These are phyloP conservation scores for Chlorella sp. DNA, from an alignment of 139 green algal species.

Conservation along the genomic window DNA sequence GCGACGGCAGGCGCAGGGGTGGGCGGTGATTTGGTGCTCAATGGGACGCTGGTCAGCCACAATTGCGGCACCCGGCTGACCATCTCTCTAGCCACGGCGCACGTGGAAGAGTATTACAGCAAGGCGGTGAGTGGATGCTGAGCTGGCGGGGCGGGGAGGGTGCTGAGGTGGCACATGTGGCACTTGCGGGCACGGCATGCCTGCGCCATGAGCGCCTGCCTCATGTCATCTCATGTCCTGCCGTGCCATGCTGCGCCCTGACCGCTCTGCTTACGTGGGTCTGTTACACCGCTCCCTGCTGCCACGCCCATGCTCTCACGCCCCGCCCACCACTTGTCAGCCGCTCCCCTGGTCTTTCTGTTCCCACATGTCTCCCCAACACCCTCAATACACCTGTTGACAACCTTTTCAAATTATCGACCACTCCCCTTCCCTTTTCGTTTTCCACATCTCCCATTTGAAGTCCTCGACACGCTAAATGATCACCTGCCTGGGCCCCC, in stretches of 20 bases:
- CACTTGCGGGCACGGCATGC: not conserved
- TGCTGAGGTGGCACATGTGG: not conserved
- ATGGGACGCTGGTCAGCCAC: conserved; percentile 41
- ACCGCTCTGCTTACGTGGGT: not conserved
- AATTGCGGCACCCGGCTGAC: conserved; percentile 64
- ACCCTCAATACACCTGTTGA: too few relatives aligned
- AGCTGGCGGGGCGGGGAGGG: not conserved
- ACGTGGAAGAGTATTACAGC: conserved; percentile 74
- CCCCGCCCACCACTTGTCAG: not conserved
- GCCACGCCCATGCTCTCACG: not conserved
- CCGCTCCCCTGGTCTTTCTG: not conserved
- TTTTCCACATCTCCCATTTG: too few relatives aligned
- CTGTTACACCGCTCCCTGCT: not conserved
- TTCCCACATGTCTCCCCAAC: not conserved
- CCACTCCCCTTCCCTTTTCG: too few relatives aligned
- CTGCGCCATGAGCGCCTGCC: not conserved
- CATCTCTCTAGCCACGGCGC: conserved; percentile 59
- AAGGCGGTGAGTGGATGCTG: conserved; percentile 59
- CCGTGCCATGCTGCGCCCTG: not conserved
- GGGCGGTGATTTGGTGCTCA: conserved; percentile 41
- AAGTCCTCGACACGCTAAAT: too few relatives aligned
- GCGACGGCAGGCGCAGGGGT: not conserved
- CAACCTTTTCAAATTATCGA: too few relatives aligned
- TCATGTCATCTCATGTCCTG: not conserved
- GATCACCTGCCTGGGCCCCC: too few relatives aligned